Percentiles rank a stretch among this genome's conserved stretches.
Evolutionary conservation across 2,329 filamentous ascomycete genomes (phyloP).

Genomic region (Colletotrichum sp.): DNA sequence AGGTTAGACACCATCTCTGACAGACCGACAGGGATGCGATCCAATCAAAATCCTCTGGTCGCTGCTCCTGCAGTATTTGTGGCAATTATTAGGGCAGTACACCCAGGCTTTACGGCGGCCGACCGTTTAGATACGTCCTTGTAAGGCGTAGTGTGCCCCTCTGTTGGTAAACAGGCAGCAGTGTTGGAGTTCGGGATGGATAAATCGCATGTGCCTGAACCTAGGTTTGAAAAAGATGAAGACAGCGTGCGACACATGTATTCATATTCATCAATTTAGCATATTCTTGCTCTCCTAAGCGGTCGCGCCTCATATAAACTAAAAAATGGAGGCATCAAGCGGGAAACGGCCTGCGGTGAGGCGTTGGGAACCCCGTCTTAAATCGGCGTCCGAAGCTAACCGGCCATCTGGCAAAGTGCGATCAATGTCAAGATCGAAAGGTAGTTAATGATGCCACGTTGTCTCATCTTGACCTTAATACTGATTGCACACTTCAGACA

Average conservation of each 20-base stretch:
- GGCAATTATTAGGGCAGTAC: not conserved
- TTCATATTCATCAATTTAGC: not conserved
- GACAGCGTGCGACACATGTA: not conserved
- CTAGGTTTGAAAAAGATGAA: not conserved
- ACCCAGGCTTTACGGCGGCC: not conserved
- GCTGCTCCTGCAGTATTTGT: not conserved
- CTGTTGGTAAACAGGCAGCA: not conserved
- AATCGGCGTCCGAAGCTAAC: not conserved
- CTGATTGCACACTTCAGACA: conserved; percentile 20
- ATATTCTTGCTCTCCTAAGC: not conserved
- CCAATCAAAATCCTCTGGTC: not conserved
- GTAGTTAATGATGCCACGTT: conserved; percentile 6
- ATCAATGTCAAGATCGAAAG: conserved; percentile 19
- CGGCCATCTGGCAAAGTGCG: not conserved
- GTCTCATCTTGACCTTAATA: fast-evolving
- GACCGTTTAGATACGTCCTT: not conserved
- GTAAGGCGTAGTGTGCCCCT: not conserved
- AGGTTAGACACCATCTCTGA: not conserved
- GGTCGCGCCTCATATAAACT: no score
- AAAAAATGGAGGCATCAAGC: not conserved
- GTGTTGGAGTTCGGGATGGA: not conserved
- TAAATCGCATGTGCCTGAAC: not conserved
- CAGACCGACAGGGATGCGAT: not conserved
- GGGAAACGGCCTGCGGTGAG: not conserved
- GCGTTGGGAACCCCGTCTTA: not conserved